Evolutionary conservation across 75 land plant genomes (phyloP).

Genomic region (Picea sitchensis): DNA sequence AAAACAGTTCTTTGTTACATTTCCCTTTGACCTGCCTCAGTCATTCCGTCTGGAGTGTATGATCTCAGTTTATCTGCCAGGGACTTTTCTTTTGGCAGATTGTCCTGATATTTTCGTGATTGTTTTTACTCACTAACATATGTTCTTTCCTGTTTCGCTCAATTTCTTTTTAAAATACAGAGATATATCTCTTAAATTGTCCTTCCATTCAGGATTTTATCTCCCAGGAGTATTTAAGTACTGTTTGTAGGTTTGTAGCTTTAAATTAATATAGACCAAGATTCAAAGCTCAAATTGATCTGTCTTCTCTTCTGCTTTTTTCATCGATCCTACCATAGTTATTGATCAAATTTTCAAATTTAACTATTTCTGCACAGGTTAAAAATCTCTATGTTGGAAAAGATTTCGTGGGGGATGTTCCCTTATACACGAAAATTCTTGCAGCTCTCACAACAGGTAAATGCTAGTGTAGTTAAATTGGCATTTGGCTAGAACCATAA

Average conservation of each 20-base stretch:
- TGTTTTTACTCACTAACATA: background rate
- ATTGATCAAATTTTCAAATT: background rate
- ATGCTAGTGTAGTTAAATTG: background rate
- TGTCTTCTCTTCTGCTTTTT: background rate
- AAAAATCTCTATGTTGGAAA: constrained; percentile 80
- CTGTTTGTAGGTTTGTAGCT: too few species aligned
- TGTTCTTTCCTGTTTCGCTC: background rate
- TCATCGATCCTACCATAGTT: background rate
- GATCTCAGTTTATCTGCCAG: too few species aligned
- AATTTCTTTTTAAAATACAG: background rate
- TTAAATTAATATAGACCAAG: too few species aligned
- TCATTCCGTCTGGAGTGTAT: too few species aligned
- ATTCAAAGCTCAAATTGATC: background rate
- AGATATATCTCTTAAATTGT: background rate
- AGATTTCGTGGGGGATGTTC: constrained; percentile 87
- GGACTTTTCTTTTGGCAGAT: background rate
- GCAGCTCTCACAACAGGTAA: constrained; percentile 97
- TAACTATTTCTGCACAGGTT: constrained; percentile 45
- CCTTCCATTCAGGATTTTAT: background rate
- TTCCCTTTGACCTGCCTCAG: too few species aligned
- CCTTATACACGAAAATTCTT: constrained; percentile 81
- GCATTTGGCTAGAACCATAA: too few species aligned
- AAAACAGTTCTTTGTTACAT: too few species aligned
- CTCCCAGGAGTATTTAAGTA: too few species aligned
- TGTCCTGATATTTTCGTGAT: background rate